These are phyloP conservation scores for Withania somnifera DNA, from an alignment of 305 asterid species.

Conservation along the genomic window DNA sequence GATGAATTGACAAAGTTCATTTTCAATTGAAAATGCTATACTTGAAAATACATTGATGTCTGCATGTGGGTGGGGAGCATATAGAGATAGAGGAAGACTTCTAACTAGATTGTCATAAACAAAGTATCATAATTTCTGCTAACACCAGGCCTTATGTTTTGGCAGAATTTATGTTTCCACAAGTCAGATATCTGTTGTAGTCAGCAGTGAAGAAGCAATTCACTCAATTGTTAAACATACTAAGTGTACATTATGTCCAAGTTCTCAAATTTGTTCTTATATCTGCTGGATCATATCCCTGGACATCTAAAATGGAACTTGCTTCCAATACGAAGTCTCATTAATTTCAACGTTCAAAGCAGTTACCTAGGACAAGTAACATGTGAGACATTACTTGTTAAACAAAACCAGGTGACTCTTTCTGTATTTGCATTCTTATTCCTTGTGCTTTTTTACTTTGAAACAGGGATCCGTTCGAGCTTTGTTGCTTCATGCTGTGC, in stretches of 20 bases:
- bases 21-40: background rate
- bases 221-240: background rate
- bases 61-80: background rate
- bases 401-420: background rate
- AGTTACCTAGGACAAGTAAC: background rate
- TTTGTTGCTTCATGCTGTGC: slow-evolving; percentile 16
- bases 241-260: background rate
- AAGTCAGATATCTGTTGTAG: background rate
- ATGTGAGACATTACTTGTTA: too few species aligned
- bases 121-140: background rate
- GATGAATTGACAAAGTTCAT: background rate
- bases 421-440: background rate
- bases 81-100: background rate
- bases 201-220: background rate
- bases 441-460: background rate
- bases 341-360: background rate
- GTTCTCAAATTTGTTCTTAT: background rate
- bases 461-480: slow-evolving; percentile 21
- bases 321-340: background rate
- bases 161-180: background rate
- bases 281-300: background rate
- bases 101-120: background rate
- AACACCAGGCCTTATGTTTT: background rate
- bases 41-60: background rate
- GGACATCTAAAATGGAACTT: background rate